Percentiles rank a stretch among this genome's conserved stretches.
phyloP scores from a whole-genome alignment of 2,329 filamentous ascomycete species.

The Lecanosticta acicola region DNA sequence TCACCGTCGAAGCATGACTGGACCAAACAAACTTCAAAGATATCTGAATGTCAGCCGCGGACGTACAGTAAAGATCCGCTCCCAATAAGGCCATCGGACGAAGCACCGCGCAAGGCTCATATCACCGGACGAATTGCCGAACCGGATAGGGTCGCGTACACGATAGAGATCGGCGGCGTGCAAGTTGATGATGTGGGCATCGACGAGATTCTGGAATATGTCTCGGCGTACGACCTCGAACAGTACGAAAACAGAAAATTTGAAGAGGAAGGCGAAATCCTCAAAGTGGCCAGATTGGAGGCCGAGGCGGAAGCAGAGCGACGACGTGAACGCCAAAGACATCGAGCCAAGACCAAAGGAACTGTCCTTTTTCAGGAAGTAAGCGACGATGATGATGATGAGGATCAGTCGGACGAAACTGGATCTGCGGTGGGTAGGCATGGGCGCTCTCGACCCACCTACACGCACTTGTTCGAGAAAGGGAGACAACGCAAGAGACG shows the following conservation, averaged over 20 bases:
- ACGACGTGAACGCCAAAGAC: conserved; percentile 9
- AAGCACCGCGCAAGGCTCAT: conserved; percentile 22
- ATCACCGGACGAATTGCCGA: conserved; percentile 26
- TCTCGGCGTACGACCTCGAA: conserved; percentile 32
- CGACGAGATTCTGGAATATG: conserved; percentile 31
- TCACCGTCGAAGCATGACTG: neutral
- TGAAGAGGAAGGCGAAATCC: conserved; percentile 22
- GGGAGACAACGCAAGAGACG: conserved; percentile 17
- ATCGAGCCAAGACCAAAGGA: conserved; percentile 20
- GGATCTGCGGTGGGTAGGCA: conserved; percentile 15
- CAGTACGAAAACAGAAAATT: conserved; percentile 31
- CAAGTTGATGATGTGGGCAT: conserved; percentile 24
- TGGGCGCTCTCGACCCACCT: conserved; percentile 31
- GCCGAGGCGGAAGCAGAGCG: conserved; percentile 21
- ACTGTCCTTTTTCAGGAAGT: conserved; percentile 10
- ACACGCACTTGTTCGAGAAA: conserved; percentile 26
- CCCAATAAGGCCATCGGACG: conserved; percentile 22
- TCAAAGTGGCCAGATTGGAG: conserved; percentile 16
- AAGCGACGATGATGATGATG: conserved; percentile 8
- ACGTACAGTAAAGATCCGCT: conserved; percentile 20
- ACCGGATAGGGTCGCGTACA: conserved; percentile 21
- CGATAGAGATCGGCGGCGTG: conserved; percentile 25
- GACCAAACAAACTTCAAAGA: neutral
- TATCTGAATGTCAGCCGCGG: neutral
- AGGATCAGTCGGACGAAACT: conserved; percentile 7